phyloP scores from a whole-genome alignment of 1,139 yeast genomes.

The Geotrichum carabidarum region DNA sequence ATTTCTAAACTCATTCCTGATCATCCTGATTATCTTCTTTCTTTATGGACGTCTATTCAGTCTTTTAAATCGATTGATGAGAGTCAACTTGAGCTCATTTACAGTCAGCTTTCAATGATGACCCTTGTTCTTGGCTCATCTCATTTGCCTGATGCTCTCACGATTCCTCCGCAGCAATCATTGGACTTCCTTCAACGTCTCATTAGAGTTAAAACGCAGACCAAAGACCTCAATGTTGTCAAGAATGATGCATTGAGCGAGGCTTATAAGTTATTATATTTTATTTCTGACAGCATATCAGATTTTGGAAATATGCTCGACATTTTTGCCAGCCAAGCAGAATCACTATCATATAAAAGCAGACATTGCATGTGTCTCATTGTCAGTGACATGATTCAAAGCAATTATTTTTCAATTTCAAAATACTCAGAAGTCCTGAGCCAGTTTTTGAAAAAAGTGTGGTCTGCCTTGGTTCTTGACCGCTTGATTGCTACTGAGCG shows the following conservation, averaged over 20 bases:
- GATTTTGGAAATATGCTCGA: conserved; percentile 6
- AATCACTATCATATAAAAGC: conserved; percentile 18
- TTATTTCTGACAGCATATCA: neutral
- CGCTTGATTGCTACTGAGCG: conserved; percentile 64
- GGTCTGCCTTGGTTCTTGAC: conserved; percentile 57
- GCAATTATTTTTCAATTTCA: neutral
- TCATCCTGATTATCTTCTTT: neutral
- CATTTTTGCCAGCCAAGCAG: conserved; percentile 17
- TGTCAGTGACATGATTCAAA: conserved; percentile 8
- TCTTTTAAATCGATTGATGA: neutral
- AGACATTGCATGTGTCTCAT: conserved; percentile 19
- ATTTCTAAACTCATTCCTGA: conserved; percentile 5
- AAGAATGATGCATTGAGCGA: conserved; percentile 15
- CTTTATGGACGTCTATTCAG: conserved; percentile 5
- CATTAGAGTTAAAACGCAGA: conserved; percentile 13
- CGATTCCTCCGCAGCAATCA: conserved; percentile 6
- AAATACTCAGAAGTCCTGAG: neutral
- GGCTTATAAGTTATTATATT: conserved; percentile 6
- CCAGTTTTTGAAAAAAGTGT: conserved; percentile 34
- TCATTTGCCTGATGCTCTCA: conserved; percentile 34
- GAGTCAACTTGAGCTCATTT: conserved; percentile 6
- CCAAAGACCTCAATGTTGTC: conserved; percentile 9
- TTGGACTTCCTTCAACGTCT: conserved; percentile 6
- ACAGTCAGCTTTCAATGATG: conserved; percentile 10
- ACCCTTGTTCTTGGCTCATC: conserved; percentile 31